Evolutionary conservation across 2,329 filamentous ascomycete species (phyloP).

Genomic region (Fusarium pseudoanthophilum): DNA sequence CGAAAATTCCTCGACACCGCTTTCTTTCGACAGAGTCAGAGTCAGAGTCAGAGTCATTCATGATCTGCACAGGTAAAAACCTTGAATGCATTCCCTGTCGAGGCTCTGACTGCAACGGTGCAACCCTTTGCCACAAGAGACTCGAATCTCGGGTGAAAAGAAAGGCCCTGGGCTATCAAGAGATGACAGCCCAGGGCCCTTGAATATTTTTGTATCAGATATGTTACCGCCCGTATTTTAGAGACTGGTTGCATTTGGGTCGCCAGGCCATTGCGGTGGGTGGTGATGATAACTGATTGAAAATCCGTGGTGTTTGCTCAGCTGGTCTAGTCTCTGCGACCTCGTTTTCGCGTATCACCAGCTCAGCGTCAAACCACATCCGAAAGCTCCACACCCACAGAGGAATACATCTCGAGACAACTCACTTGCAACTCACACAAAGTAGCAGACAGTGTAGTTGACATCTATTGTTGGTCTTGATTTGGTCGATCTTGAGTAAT

Average conservation of each 20-base stretch:
- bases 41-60: constrained; percentile 29
- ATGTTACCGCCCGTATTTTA: constrained; percentile 29
- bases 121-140: background rate
- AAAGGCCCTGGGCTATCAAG: background rate
- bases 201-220: constrained; percentile 20
- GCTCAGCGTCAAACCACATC: constrained; percentile 14
- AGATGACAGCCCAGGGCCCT: constrained; percentile 36
- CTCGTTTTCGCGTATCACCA: constrained; percentile 26
- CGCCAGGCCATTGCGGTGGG: constrained; percentile 7
- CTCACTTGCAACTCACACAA: constrained; percentile 2
- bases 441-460: constrained; percentile 11
- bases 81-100: constrained; percentile 15
- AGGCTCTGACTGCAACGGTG: background rate
- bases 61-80: constrained; percentile 38
- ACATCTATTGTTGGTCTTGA: background rate
- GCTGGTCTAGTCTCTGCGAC: constrained; percentile 23
- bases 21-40: constrained; percentile 21
- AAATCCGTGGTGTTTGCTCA: constrained; percentile 32
- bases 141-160: constrained; percentile 8
- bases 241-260: constrained; percentile 18
- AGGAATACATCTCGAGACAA: background rate
- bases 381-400: constrained; percentile 20
- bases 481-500: constrained; percentile 5
- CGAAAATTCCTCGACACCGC: constrained; percentile 38
- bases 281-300: constrained; percentile 8